A percentile compares a stretch with the other conserved stretches of the same genome.
These are phyloP conservation scores for Primulina tabacum DNA, from an alignment of 257 asterid species.

Conservation along the genomic window DNA sequence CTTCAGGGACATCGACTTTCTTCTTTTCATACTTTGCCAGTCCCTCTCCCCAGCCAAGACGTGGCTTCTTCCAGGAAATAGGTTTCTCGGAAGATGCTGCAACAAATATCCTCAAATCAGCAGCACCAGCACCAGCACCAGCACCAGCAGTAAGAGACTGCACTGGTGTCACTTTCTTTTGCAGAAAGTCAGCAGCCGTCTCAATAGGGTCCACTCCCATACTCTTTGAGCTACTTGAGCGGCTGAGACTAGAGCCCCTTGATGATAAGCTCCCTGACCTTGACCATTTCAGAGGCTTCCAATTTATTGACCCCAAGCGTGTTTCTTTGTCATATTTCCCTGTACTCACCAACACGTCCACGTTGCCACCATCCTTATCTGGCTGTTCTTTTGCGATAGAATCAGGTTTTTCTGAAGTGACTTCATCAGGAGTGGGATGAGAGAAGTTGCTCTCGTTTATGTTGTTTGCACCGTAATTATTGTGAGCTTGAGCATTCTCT, in stretches of 20 bases:
- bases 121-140: conserved; percentile 37
- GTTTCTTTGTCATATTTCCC: conserved; percentile 57
- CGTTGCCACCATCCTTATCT: conserved; percentile 36
- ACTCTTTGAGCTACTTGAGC: conserved; percentile 49
- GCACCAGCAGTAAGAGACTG: conserved; percentile 31
- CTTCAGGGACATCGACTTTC: conserved; percentile 78
- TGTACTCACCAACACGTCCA: conserved; percentile 31
- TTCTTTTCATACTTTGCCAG: conserved; percentile 95
- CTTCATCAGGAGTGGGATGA: conserved; percentile 34
- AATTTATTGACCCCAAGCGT: conserved; percentile 47
- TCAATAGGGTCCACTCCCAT: conserved; percentile 43
- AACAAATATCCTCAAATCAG: conserved; percentile 14
- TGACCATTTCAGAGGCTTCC: conserved; percentile 57
- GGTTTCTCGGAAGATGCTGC: conserved; percentile 51
- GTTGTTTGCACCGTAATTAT: conserved; percentile 12
- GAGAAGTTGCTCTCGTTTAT: conserved; percentile 25
- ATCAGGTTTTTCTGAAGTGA: conserved; percentile 43
- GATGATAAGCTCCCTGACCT: conserved; percentile 56
- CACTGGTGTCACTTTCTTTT: conserved; percentile 29
- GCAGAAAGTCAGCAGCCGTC: conserved; percentile 37
- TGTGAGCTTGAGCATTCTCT: conserved; percentile 46
- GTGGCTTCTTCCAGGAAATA: conserved; percentile 84
- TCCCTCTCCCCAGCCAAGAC: conserved; percentile 99
- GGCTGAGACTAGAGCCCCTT: conserved; percentile 51
- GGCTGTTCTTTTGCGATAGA: conserved; percentile 43